Percentiles rank a stretch among this genome's conserved stretches.
phyloP scores from a whole-genome alignment of 2,329 filamentous ascomycete species.

The Trichoderma lentiforme region DNA sequence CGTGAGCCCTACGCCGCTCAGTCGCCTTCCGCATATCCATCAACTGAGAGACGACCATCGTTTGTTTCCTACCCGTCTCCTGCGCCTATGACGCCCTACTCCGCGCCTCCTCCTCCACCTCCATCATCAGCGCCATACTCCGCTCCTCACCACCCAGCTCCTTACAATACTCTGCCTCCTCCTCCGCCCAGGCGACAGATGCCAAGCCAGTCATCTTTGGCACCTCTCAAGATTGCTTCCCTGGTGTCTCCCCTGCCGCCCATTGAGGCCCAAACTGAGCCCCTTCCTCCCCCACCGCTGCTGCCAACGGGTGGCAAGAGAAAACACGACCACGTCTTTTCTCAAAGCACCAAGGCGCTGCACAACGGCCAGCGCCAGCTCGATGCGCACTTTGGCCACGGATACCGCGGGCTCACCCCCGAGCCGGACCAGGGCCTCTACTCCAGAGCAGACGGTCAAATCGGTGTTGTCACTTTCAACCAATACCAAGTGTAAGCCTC shows the following conservation, averaged over 20 bases:
- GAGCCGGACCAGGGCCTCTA: conserved; percentile 34
- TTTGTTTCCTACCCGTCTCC: conserved; percentile 25
- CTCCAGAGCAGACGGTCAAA: conserved; percentile 35
- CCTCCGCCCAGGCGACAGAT: conserved; percentile 19
- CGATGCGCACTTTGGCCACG: conserved; percentile 31
- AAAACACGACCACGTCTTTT: conserved; percentile 37
- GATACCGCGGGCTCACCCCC: conserved; percentile 25
- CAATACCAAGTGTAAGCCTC: conserved; percentile 23
- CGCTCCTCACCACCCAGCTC: conserved; percentile 24
- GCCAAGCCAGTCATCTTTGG: conserved; percentile 27
- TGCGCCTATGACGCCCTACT: conserved; percentile 25
- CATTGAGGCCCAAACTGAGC: conserved; percentile 35
- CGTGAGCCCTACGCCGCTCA: conserved; percentile 39
- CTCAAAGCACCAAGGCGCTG: conserved; percentile 31
- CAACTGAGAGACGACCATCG: conserved; percentile 32
- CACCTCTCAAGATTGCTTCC: conserved; percentile 37
- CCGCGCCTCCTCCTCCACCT: conserved; percentile 28
- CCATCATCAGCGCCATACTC: background rate
- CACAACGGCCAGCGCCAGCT: conserved; percentile 38
- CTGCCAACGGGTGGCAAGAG: conserved; percentile 35
- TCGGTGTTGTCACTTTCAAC: conserved; percentile 32
- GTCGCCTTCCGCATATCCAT: conserved; percentile 35
- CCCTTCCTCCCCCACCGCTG: conserved; percentile 26
- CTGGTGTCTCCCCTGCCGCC: conserved; percentile 35
- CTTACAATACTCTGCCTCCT: conserved; percentile 21